Evolutionary conservation across 768 basidiomycete genomes (phyloP), one percentile per base, ranked within the genome.

Genomic region (Suillus spraguei): DNA sequence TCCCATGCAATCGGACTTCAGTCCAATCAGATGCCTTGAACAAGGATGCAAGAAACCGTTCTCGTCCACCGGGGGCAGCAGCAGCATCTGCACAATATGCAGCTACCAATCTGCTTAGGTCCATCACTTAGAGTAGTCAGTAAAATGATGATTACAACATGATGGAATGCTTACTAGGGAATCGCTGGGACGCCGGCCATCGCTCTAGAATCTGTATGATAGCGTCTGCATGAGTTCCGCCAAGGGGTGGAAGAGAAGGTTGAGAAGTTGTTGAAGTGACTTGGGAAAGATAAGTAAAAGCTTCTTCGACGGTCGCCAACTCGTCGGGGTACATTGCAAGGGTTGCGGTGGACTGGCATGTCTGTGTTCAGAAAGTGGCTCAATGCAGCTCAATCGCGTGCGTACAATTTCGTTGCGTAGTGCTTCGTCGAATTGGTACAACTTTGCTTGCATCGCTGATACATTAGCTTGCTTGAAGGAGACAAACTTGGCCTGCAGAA

Each of bases 391-490:
- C 47, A 28, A 60, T 20, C 49, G 32, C 0, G 5, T 17, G 65
- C 90, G 67, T 70, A 95, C 92, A 60, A 87, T 88, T 71, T 91
- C 89, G 64, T 85, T 78, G 61, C 81, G 82, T 42, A 95, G 76
- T 22, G 76, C 82, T 50, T 90, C 86, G 67, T 94, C 83, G 58
- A 95, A 88, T 71, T 95, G 89, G 65, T 83, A 81, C 22, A 94
- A 69, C 75, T 96, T 96, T 24, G 82, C 81, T 69, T 86, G 87
- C 87, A 96, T 92, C 20, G 92, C 92, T 24, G 81, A 70, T 33
- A 96, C 83, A 72, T 87, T 88, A 3, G 88, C 92, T 80, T 94
- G 92, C 66, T 91, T 93, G 81, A 98, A 97, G n/a, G 83, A 80
- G 22, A 94, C 83, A 49, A 83, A 80, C 44, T 82, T 85, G 49